Evolutionary conservation across 2,329 filamentous ascomycete genomes (phyloP), one percentile per base, ranked within the genome.

Genomic region (Elsinoe batatas): DNA sequence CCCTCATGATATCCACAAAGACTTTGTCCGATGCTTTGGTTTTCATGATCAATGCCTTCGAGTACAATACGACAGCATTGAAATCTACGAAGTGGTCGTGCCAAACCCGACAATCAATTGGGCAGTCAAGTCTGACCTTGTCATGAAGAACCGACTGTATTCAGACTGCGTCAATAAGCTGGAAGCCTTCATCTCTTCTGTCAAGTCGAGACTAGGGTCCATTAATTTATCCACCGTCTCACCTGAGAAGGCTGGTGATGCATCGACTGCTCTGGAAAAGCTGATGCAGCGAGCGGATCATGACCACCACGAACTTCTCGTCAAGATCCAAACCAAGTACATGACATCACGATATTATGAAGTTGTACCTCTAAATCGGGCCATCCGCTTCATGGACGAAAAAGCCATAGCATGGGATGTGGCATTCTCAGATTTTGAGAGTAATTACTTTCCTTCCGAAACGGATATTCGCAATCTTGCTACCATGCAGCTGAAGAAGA

Each of bases 291-390:
- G 85, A 61, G 88, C 88, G 0, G 86, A 90, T 58, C 89, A 95
- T 36, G 91, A 98, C 60, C 86, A 95, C 63, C 74, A 79, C 3
- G 76, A 79, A 54, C 75, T 97, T 53, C 77, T 90, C 51, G 80
- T 80, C 53, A 87, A 88, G 59, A 76, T 98, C 8, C 90, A 96
- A 68, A 84, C 91, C 33, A 88, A 88, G 59, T 98, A 98, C 67
- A 90, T 93, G 73, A 84, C 84, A 60, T 95, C 91, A 1, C 91
- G 89, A 66, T 97, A 97, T 67, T 98, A 95, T 74, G 93, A 98
- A 70, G 85, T 96, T 55, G 91, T 97, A 50, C 93, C 94, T 0
- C 79, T 98, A 60, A 98, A 97, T 63, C 80, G 85, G 57, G 87
- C 91, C 6, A 81, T 96, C 50, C 84, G 91, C 61, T 87, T 88